Conservation (phyloP, 176 grass and related monocot genomes). For the Aegilops umbellulata region DNA sequence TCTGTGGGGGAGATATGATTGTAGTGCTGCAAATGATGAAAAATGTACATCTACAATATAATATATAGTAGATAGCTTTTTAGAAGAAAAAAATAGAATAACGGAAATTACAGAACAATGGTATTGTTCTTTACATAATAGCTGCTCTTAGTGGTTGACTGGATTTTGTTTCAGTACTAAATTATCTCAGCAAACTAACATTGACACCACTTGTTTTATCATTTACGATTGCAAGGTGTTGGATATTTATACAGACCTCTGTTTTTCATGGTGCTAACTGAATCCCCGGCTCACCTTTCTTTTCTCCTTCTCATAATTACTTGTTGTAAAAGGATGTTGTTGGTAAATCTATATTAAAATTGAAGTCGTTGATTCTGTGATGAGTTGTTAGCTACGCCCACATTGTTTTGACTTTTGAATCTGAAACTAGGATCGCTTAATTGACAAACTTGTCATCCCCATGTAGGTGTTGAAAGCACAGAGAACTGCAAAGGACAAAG, state of each 20-base stretch:
- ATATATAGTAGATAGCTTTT: too few species aligned
- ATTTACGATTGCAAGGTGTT: not conserved
- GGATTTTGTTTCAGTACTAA: not conserved
- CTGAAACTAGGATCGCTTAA: not conserved
- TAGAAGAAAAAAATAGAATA: not conserved
- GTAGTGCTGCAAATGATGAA: not conserved
- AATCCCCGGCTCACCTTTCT: not conserved
- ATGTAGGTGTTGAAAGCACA: slow-evolving; percentile 85
- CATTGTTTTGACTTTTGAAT: not conserved
- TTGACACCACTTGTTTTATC: not conserved
- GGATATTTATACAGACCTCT: not conserved
- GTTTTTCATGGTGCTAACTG: not conserved
- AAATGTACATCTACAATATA: not conserved
- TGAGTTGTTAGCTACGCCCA: not conserved
- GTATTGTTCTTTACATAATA: not conserved
- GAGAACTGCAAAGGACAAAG: slow-evolving; percentile 73
- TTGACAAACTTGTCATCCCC: not conserved
- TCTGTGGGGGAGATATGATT: not conserved
- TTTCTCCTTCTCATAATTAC: not conserved
- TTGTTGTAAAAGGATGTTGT: not conserved
- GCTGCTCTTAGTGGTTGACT: not conserved
- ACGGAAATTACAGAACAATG: not conserved
- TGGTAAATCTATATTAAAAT: not conserved
- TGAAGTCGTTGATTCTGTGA: not conserved
- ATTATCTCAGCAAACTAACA: not conserved